A percentile compares a stretch with the other conserved stretches of the same genome.
These are phyloP conservation scores for Penicillium sp. DNA, from an alignment of 2,329 filamentous ascomycete genomes.

Conservation along the genomic window DNA sequence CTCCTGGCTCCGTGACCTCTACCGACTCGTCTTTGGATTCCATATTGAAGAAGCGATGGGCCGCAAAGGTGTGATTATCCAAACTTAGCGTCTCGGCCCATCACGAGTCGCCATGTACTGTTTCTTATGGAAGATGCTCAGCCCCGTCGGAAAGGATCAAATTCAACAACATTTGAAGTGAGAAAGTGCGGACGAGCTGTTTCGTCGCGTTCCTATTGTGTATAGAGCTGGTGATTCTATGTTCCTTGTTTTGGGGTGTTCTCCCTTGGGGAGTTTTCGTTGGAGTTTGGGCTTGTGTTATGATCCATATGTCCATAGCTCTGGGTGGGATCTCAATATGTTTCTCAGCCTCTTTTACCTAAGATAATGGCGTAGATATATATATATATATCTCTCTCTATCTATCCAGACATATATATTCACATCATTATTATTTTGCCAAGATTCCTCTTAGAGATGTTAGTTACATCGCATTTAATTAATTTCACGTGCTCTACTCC, in stretches of 20 bases:
- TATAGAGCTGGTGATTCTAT: background rate
- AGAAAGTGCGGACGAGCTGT: background rate
- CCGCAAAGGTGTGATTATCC: slow-evolving; percentile 58
- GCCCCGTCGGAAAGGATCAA: too few species aligned
- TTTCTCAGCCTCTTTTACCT: background rate
- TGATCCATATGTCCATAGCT: background rate
- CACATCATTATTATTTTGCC: too few species aligned
- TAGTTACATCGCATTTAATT: too few species aligned
- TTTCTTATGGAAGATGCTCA: background rate
- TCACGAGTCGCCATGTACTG: background rate
- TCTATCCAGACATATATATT: too few species aligned
- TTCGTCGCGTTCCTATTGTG: background rate
- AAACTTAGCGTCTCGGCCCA: slow-evolving; percentile 26
- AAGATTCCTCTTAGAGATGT: too few species aligned
- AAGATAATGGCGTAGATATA: too few species aligned
- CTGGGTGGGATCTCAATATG: background rate
- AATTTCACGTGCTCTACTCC: too few species aligned
- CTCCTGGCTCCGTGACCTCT: slow-evolving; percentile 77
- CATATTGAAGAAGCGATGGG: slow-evolving; percentile 73
- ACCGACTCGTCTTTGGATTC: slow-evolving; percentile 80
- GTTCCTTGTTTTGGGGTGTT: background rate
- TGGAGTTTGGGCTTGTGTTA: background rate
- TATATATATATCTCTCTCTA: too few species aligned
- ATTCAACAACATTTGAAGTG: background rate
- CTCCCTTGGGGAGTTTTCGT: background rate